Evolutionary conservation across 192 early-diverging fungal species (phyloP).

Genomic region (Funneliformis geosporum): DNA sequence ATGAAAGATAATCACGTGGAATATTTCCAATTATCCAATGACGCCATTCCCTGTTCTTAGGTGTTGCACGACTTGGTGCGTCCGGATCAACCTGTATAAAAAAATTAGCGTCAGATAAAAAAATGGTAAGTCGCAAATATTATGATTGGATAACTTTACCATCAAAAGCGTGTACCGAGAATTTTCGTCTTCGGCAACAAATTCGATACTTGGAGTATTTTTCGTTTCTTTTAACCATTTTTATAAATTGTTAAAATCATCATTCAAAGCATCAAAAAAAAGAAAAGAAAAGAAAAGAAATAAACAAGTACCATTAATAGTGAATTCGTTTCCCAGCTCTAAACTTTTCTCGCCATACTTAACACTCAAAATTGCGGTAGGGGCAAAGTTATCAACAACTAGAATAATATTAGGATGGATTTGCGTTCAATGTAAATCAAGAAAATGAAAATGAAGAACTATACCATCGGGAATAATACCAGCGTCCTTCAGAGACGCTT

Average conservation of each 20-base stretch:
- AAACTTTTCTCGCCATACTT: slow-evolving; percentile 34
- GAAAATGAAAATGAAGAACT: not conserved
- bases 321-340: slow-evolving; percentile 35
- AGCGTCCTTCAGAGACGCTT: slow-evolving; percentile 31
- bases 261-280: too few species aligned
- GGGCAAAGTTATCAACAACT: slow-evolving; percentile 34
- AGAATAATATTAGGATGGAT: not conserved
- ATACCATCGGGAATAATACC: slow-evolving; percentile 51
- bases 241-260: not conserved
- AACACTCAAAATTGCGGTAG: slow-evolving; percentile 32
- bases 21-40: slow-evolving; percentile 62
- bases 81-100: slow-evolving; percentile 54
- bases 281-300: not conserved
- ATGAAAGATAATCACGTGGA: slow-evolving; percentile 34
- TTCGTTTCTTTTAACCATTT: not conserved
- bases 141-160: not conserved
- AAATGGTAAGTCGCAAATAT: not conserved
- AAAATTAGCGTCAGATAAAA: not conserved
- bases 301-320: slow-evolving; percentile 32
- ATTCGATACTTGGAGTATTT: not conserved
- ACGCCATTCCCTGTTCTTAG: slow-evolving; percentile 51
- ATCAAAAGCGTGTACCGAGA: not conserved
- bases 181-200: not conserved
- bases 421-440: not conserved
- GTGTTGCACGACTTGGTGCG: slow-evolving; percentile 50